Percentiles rank a stretch among this genome's conserved stretches.
phyloP scores from a whole-genome alignment of 2,329 filamentous ascomycete genomes.

The Scopulariopsis brevicaulis region DNA sequence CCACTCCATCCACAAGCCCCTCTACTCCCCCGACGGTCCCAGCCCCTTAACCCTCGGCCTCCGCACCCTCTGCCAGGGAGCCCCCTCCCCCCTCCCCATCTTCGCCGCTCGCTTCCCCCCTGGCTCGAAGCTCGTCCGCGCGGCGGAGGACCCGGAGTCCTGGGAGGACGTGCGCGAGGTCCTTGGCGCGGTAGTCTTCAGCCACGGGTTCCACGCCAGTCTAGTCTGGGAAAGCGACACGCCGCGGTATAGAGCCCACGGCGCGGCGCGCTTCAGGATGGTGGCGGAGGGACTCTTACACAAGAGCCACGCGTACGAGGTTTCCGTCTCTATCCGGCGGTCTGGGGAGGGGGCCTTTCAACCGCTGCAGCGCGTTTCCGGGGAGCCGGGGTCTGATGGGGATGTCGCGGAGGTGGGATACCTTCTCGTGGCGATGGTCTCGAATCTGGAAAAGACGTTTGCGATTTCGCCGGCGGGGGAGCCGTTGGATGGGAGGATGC shows the following conservation, averaged over 20 bases:
- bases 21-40: conserved; percentile 26
- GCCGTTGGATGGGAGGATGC: conserved; percentile 59
- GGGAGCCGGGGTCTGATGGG: conserved; percentile 15
- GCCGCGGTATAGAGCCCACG: conserved; percentile 64
- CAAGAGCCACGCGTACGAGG: conserved; percentile 37
- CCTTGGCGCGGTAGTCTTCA: conserved; percentile 74
- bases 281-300: conserved; percentile 66
- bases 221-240: conserved; percentile 90
- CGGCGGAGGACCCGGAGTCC: conserved; percentile 11
- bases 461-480: conserved; percentile 64
- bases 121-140: conserved; percentile 37
- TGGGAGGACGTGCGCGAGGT: conserved; percentile 23
- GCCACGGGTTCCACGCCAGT: conserved; percentile 81
- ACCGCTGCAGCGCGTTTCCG: conserved; percentile 10
- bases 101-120: conserved; percentile 52
- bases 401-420: conserved; percentile 52
- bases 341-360: conserved; percentile 9
- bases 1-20: conserved; percentile 48
- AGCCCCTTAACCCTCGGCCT: conserved; percentile 37
- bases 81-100: conserved; percentile 41
- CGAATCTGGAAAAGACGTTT: conserved; percentile 72
- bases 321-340: conserved; percentile 23
- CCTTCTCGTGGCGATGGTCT: conserved; percentile 63
- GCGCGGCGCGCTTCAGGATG: conserved; percentile 71
- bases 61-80: conserved; percentile 42